Base-by-base conservation (phyloP, 495 filamentous ascomycete genomes). In the Achaetomiella virescens region DNA sequence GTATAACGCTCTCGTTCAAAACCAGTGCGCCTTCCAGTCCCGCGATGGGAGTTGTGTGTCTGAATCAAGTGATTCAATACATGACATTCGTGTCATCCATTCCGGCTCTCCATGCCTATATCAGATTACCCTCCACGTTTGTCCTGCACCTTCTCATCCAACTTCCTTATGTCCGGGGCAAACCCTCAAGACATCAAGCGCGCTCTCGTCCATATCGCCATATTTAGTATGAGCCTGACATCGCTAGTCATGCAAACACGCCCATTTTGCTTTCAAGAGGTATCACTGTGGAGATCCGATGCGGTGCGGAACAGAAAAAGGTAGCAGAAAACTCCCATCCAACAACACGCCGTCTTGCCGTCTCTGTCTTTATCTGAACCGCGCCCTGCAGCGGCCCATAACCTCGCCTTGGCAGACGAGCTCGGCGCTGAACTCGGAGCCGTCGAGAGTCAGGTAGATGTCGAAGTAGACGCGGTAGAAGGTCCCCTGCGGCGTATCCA, bases 391-490 rank as follows among this genome's bases (percentile, higher is more conserved):
- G 48, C 91, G 84, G 58, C 93, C 93, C 93, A 98, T 98, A 57
- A 98, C 89, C 74, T 97, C 93, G 66, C 95, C 95, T 66, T 98
- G 93, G 75, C 93, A 98, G 45, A 97, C 95, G 27, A 98, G 73
- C 79, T 97, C 95, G 45, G 93, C 93, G 59, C 92, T 97, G 76
- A 98, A 98, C 69, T 98, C 93, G 57, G 86, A 91, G 38, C 93
- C 93, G 66, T 98, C 93, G 17, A 98, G 84, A 9, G 93, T 97
- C 48, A 98, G 88, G 70, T 96, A 95, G 56, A 84, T 84, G 61
- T 84, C 83, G 61, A 83, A 84, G 66, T 84, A 84, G 31, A 89
- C 85, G 57, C 93, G 87, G 79, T 98, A 98, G 74, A 98, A 98
- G 12, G 91, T 95, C 53, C 93, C 93, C 68, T 98, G 93, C 2